Conservation (phyloP, 2,329 filamentous ascomycete genomes). For the Trichoderma afroharzianum region DNA sequence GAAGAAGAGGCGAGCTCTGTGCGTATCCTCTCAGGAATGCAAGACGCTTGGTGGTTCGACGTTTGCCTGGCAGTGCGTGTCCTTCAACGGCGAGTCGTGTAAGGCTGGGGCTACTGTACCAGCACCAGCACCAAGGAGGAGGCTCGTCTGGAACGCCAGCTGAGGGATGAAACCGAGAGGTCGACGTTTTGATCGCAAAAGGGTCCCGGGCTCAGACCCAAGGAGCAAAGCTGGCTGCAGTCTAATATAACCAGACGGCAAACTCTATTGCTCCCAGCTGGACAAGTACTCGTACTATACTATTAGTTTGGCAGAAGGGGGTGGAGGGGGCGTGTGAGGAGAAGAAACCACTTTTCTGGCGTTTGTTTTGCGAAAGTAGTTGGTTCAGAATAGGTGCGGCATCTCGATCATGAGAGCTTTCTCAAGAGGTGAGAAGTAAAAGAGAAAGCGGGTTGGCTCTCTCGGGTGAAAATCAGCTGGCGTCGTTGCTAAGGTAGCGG, state of each 20-base stretch:
- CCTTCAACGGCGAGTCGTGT: not conserved
- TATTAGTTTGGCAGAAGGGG: not conserved
- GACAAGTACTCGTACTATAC: not conserved
- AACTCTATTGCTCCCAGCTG: not conserved
- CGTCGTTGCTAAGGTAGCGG: not conserved
- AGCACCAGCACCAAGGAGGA: not conserved
- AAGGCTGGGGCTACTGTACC: not conserved
- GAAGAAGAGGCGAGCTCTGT: not conserved
- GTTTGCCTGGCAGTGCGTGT: not conserved
- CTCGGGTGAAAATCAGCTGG: not conserved
- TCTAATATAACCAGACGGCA: slow-evolving; percentile 13
- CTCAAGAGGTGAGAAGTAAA: not conserved
- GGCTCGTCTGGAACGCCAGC: not conserved
- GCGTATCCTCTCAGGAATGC: not conserved
- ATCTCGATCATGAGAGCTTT: slow-evolving; percentile 2
- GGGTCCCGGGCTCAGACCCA: slow-evolving; percentile 25
- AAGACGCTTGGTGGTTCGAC: not conserved
- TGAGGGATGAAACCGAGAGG: slow-evolving; percentile 12
- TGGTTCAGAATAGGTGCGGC: slow-evolving; percentile 7
- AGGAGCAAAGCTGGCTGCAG: slow-evolving; percentile 10
- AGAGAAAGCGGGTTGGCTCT: not conserved
- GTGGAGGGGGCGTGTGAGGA: not conserved
- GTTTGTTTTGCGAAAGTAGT: slow-evolving; percentile 7
- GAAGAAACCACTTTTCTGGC: not conserved
- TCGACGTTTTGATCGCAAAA: slow-evolving; percentile 26